Base-by-base conservation (phyloP, 768 basidiomycete species). In the Serendipita indica region DNA sequence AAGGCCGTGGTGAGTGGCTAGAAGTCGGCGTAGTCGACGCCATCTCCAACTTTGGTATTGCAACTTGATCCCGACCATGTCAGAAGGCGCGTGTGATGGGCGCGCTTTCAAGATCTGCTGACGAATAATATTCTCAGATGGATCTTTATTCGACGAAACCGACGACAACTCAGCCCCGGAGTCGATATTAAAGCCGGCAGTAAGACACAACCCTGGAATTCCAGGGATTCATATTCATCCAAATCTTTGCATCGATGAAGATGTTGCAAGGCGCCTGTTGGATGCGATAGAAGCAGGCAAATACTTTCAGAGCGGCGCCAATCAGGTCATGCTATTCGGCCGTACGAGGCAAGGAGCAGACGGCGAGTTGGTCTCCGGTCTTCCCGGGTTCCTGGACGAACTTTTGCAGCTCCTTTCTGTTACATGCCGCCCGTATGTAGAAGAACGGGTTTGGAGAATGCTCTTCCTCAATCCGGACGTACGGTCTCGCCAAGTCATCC, bases 281-380 rank as follows among this genome's bases (percentile, higher is more conserved):
- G 13, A 33, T 10, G 46, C 56, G 16, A 60, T 62, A 39, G 59
- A 62, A 20, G 58, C 64, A 4, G 58, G 39, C 16, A 64, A 69
- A 43, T 60, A 64, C 25, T 71, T 72, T 56, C 54, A 60, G 25
- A 67, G 66, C 2, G 68, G 68, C 39, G 73, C 79, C 46, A 88
- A 94, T 65, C 90, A 93, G 69, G 78, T 85, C 57, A 92, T 93
- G 90, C 76, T 94, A 16, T 94, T 94, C 65, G 81, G 81, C 41
- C 77, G 82, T 35, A 66, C 70, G 1, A 39, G 58, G 2, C 34
- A 16, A 34, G 57, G 59, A 2, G 58, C 67, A 18, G 49, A 41
- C 20, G 63, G 59, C 20, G 45, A 28, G 43, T 39, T 39, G 3
- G 39, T 28, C 57, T 62, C 22, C 33, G 76, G 79, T 25, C 72